Percentiles rank a stretch among this genome's conserved stretches.
Conservation (phyloP, 805 yeast species). For the Blastobotrys muscicola region DNA sequence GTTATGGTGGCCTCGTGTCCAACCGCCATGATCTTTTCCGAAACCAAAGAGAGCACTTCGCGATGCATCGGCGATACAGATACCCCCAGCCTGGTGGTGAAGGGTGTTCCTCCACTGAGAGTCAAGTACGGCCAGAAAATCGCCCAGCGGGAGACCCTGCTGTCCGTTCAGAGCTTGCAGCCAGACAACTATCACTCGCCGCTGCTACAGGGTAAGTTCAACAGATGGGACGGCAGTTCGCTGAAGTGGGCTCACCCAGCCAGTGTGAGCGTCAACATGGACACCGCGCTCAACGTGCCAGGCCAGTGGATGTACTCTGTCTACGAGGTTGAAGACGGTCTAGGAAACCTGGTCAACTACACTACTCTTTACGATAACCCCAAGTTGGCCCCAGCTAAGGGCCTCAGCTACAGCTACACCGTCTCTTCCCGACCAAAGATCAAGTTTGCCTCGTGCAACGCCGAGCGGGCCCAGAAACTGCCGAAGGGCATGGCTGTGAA, state of each 20-base stretch:
- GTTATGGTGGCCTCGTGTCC: constrained; percentile 74
- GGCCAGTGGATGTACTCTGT: constrained; percentile 52
- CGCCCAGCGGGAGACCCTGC: constrained; percentile 31
- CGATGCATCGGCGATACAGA: constrained; percentile 58
- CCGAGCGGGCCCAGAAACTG: constrained; percentile 24
- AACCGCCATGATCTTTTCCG: constrained; percentile 41
- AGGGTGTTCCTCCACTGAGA: constrained; percentile 74
- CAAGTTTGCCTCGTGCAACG: constrained; percentile 29
- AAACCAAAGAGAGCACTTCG: constrained; percentile 31
- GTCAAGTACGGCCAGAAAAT: constrained; percentile 37
- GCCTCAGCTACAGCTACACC: constrained; percentile 36
- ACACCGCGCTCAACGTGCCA: constrained; percentile 32
- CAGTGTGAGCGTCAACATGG: constrained; percentile 35
- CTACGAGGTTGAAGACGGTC: constrained; percentile 52
- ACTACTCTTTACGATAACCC: constrained; percentile 16
- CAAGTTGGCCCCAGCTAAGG: constrained; percentile 27
- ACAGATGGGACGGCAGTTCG: constrained; percentile 10
- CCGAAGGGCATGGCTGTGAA: constrained; percentile 19
- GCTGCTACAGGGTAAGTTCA: constrained; percentile 14
- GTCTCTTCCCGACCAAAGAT: constrained; percentile 51
- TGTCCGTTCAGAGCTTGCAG: constrained; percentile 37
- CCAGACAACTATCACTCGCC: constrained; percentile 39
- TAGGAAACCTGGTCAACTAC: constrained; percentile 45
- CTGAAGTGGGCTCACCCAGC: constrained; percentile 29
- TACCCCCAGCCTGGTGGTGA: constrained; percentile 41